Evolutionary conservation across 1,284 basidiomycete species (phyloP), one percentile per base, ranked within the genome.

Genomic region (Irpex rosettiformis): DNA sequence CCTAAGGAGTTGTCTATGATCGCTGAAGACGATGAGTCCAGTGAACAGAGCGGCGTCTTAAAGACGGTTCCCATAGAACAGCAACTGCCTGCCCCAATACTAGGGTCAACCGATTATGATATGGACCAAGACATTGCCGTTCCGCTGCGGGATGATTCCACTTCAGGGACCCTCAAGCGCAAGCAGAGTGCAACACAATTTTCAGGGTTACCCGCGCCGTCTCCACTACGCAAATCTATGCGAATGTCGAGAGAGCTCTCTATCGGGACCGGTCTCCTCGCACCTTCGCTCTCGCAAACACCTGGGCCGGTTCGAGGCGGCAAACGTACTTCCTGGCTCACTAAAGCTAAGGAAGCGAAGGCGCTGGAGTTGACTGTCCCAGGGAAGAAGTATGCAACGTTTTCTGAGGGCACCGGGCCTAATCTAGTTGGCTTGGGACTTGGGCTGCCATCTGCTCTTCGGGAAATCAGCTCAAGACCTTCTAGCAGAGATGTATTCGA

Each of bases 241-340:
- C 82, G 82, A 28, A 65, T 74, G 16, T 66, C 73, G 24, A 76
- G 77, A 28, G 86, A 87, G 43, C 70, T 76, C 25, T 76, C 78
- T 1, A 59, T 71, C 7, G 72, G 75, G 2, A 47, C 61, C 21
- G 61, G 53, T 18, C 61, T 30, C 7, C 47, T 58, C 13, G 33
- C n/a, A 43, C 54, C 53, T 4, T 13, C 49, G 0, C 37, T 60
- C 3, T 77, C 79, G 1, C 79, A 78, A 53, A 78, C 81, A 4
- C 72, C 75, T 48, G 74, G 74, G 6, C 62, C 72, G 18, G 76
- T 73, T 10, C 66, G 75, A 11, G 81, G 80, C 7, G 80, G 80
- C 3, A 89, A 88, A 65, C 82, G 89, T 25, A 85, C 87, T 11
- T 92, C 89, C 0, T 91, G 90, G 89, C 69, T 92, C 57, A 83